Evolutionary conservation across 1,284 basidiomycete genomes (phyloP), one percentile per base, ranked within the genome.

Genomic region (Ustilago cynodontis): DNA sequence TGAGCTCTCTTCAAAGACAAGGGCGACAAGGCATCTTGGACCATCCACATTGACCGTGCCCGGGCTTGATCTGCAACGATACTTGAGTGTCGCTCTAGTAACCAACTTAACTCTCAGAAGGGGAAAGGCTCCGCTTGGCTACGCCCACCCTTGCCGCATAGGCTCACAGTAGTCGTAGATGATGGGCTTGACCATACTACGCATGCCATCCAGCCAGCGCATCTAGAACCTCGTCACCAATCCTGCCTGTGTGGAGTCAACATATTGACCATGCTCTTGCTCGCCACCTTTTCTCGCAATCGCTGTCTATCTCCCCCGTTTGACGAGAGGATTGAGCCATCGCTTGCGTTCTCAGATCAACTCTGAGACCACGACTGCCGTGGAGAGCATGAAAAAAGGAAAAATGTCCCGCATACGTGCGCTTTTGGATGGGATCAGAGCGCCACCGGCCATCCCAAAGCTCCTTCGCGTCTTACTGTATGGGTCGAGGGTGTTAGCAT

Each of bases 401-500:
- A 11, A 11, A 52, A 52, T 52, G 35, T 52, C 29, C 26, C 51
- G 51, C 51, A 52, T 31, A 33, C 29, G 51, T 54, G 35, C 52
- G 14, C 52, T 54, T 54, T 39, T 54, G 52, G 35, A 39, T 39
- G 33, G 54, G 14, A 55, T 31, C 26, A 22, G 13, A 28, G 35
- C 35, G 35, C 53, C 35, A 55, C 53, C 37, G 31, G 53, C 13
- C 26, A 41, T 41, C 35, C 31, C 35, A 20, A 10, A 22, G 39
- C 28, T 37, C 31, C 37, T 20, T 53, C 41, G 39, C 39, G 37
- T 52, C 59, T 37, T 13, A n/a, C n/a, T n/a, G n/a, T n/a, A 51
- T 61, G 65, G 65, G 65, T 53, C 59, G 59, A 55, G 65, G 65
- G 65, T 67, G 59, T 3, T 37, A 3, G 35, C 35, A 37, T 37